Conservation (phyloP, 1,284 basidiomycete genomes). For the Cutaneotrichosporon cutaneum region DNA sequence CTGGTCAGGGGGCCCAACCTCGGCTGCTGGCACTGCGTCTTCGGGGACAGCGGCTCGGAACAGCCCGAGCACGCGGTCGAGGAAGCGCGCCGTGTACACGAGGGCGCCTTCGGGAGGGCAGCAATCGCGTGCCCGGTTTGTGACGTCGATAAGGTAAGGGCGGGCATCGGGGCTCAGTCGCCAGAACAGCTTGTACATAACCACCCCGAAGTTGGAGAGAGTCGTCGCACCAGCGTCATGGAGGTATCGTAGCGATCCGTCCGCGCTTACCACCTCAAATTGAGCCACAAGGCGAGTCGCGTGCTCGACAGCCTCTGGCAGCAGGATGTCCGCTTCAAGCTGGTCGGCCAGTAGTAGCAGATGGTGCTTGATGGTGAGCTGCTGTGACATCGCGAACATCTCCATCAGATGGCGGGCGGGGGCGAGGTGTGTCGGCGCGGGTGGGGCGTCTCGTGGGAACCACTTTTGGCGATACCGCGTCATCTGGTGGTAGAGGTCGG, state of each 20-base stretch:
- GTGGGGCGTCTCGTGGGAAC: neutral
- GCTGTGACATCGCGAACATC: neutral
- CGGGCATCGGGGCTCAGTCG: neutral
- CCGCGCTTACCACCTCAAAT: neutral
- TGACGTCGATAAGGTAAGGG: neutral
- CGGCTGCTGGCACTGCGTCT: neutral
- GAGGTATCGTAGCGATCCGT: neutral
- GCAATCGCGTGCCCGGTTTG: neutral
- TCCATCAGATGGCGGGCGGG: neutral
- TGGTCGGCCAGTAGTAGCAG: neutral
- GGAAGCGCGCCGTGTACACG: neutral
- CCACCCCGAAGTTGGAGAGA: neutral
- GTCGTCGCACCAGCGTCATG: neutral
- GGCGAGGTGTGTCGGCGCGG: neutral
- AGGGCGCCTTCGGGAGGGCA: neutral
- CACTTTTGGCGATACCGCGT: neutral
- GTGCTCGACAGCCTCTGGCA: neutral
- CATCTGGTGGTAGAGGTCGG: neutral
- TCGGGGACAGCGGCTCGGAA: neutral
- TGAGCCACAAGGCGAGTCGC: neutral
- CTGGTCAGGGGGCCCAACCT: neutral
- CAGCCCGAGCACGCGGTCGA: neutral
- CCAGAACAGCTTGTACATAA: neutral
- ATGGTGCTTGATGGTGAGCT: neutral
- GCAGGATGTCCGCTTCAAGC: neutral